Percentiles rank a stretch among this genome's conserved stretches.
Evolutionary conservation across 129 eudicot genomes (phyloP).

Genomic region (Cynara cardunculus): DNA sequence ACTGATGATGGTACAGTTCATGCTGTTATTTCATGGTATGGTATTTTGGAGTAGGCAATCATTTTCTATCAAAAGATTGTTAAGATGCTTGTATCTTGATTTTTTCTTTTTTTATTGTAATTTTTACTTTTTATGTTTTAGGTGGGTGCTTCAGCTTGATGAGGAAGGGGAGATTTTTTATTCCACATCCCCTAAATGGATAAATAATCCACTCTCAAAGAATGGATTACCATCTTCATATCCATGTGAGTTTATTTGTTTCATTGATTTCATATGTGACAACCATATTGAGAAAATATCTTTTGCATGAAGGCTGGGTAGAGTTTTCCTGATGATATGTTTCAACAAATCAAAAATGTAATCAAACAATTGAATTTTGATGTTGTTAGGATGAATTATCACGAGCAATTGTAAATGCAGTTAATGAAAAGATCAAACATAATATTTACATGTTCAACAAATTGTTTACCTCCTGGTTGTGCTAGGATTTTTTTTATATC

Average conservation of each 20-base stretch:
- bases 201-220: slow-evolving; percentile 22
- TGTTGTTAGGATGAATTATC: neutral
- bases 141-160: slow-evolving; percentile 99
- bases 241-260: slow-evolving; percentile 36
- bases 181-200: slow-evolving; percentile 88
- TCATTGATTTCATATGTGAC: neutral
- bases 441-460: neutral
- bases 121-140: slow-evolving; percentile 20
- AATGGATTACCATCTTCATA: slow-evolving; percentile 30
- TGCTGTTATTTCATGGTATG: slow-evolving; percentile 93
- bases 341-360: neutral
- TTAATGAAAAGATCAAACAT: neutral
- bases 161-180: slow-evolving; percentile 76
- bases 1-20: slow-evolving; percentile 64
- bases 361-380: neutral
- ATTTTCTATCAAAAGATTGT: slow-evolving; percentile 7
- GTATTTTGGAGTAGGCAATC: neutral
- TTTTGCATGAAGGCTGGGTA: neutral
- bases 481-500: neutral
- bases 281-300: neutral
- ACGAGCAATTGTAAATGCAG: neutral
- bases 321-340: neutral
- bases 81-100: neutral
- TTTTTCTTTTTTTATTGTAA: neutral
- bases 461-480: neutral